Evolutionary conservation across 2,329 filamentous ascomycete genomes (phyloP).

Genomic region (Colletotrichum liaoningense): DNA sequence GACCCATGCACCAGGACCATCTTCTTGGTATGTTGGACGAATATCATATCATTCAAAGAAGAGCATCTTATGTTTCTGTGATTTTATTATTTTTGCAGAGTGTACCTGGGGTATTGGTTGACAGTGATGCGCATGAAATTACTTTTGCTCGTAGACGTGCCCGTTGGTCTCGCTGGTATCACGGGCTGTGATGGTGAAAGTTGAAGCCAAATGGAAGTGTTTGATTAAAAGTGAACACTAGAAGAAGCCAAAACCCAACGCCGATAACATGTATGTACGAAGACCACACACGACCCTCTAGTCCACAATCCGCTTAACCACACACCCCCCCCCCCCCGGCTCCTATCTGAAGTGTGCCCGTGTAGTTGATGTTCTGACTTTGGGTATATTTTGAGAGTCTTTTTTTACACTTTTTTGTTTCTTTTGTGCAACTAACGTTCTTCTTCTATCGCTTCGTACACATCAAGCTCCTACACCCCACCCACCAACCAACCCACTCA

Average conservation of each 20-base stretch:
- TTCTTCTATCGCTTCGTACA: slow-evolving; percentile 10
- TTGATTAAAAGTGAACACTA: background rate
- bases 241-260: background rate
- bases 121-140: no score
- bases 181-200: no score
- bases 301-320: no score
- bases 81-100: no score
- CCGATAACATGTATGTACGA: background rate
- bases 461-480: background rate
- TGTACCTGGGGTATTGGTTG: no score
- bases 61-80: no score
- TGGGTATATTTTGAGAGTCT: slow-evolving; percentile 32
- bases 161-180: no score
- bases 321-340: no score
- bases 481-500: background rate
- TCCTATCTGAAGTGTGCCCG: background rate
- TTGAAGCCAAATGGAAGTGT: no score
- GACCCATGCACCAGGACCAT: background rate
- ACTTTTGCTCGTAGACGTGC: no score
- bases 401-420: slow-evolving; percentile 6
- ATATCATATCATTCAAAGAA: background rate
- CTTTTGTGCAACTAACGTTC: slow-evolving; percentile 7
- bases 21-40: background rate
- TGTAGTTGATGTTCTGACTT: slow-evolving; percentile 25
- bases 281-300: background rate